Base-by-base conservation (phyloP, 2,329 filamentous ascomycete species). In the Tolypocladium endophyticum region DNA sequence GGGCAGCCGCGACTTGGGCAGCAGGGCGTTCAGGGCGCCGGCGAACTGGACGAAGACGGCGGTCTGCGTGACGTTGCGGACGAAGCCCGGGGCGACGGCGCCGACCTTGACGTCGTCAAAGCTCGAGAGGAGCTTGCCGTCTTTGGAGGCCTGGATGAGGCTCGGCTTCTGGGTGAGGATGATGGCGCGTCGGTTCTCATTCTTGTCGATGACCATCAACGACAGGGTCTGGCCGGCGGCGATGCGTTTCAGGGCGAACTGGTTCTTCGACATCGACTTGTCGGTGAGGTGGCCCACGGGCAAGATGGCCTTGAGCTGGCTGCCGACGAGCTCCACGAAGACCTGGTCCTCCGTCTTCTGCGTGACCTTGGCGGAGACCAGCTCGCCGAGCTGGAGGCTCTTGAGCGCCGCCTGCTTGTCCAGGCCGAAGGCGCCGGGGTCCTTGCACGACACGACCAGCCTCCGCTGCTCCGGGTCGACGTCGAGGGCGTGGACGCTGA, bases 391-490 rank as follows among this genome's bases (percentile, higher is more conserved):
- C 61, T 86, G 81, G 28, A 97, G 78, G 47, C 84, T 83, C 68
- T 89, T 86, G 66, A 96, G 85, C 1, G 88, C 88, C 61, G 85
- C 83, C 69, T 94, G 90, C 68, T 89, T 88, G 45, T 90, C 86
- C 25, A 85, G 68, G 12, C 89, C 88, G 67, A 94, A 90, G 0
- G 85, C 84, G 33, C 87, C 84, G 11, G 90, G 89, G 65, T 96
- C 92, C 74, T 96, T 96, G 81, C 94, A 99, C 25, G 93, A 96
- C 5, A 99, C 89, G 43, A 90, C 84, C 64, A 99, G 83, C 65
- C 88, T 87, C 62, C 82, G 80, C 45, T 83, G 79, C 60, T 88
- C 85, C 1, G 86, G 77, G 66, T 96, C 86, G 56, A 97, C 85
- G 56, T 87, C 89, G 39, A 96, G 74, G n/a, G 95, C 86, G 68